Evolutionary conservation across 768 basidiomycete genomes (phyloP).

Genomic region (Lactifluus volemus): DNA sequence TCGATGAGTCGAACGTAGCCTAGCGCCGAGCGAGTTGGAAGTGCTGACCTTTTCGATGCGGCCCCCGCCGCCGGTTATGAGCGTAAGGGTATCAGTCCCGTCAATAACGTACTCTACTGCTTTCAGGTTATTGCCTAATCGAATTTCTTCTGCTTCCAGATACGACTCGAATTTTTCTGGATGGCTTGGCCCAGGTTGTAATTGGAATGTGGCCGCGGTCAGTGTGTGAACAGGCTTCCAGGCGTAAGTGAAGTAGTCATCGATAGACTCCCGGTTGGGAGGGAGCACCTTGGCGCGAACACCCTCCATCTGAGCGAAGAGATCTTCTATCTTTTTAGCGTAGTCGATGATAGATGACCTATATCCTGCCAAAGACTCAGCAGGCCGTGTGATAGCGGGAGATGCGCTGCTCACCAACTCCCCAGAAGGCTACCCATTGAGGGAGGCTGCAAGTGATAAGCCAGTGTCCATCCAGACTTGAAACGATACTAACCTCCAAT

Average conservation of each 20-base stretch:
- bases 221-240: slow-evolving; percentile 8
- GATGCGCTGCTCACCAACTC: slow-evolving; percentile 8
- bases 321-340: slow-evolving; percentile 5
- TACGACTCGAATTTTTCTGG: slow-evolving; percentile 19
- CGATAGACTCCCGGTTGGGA: slow-evolving; percentile 3
- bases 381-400: background rate
- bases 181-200: background rate
- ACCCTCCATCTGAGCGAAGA: slow-evolving; percentile 16
- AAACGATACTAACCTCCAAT: slow-evolving; percentile 23
- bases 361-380: background rate
- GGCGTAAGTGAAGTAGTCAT: background rate
- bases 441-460: slow-evolving; percentile 18
- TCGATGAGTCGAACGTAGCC: background rate
- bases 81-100: slow-evolving; percentile 22
- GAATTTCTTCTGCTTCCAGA: slow-evolving; percentile 22
- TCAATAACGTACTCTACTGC: slow-evolving; percentile 25
- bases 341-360: slow-evolving; percentile 11
- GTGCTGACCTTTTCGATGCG: slow-evolving; percentile 25
- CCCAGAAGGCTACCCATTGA: slow-evolving; percentile 29
- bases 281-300: background rate
- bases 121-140: slow-evolving; percentile 22
- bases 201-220: background rate
- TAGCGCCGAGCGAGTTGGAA: too few relatives aligned
- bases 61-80: slow-evolving; percentile 22
- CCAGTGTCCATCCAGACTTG: background rate